Conservation (phyloP, 768 basidiomycete species). For the Amanita phalloides region DNA sequence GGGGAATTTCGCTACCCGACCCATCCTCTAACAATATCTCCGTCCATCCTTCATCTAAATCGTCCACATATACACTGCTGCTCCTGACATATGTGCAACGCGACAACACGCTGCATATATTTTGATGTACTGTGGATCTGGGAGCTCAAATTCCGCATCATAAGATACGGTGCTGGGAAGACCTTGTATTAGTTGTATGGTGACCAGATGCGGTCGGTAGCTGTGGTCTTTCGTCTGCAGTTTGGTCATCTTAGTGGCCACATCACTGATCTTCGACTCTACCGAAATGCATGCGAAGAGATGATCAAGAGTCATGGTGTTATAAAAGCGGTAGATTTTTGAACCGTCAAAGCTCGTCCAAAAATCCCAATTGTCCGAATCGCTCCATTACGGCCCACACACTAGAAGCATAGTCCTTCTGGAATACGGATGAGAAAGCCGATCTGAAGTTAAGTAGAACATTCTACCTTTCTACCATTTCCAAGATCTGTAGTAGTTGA, state of each 20-base stretch:
- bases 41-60: too few species aligned
- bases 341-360: neutral
- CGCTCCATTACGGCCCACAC: neutral
- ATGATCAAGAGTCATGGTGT: neutral
- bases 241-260: neutral
- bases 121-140: neutral
- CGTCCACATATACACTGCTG: neutral
- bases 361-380: neutral
- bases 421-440: neutral
- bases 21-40: too few species aligned
- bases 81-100: neutral
- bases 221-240: neutral
- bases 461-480: neutral
- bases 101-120: neutral
- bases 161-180: neutral
- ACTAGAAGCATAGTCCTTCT: neutral
- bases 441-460: neutral
- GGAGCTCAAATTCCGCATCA: neutral
- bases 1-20: neutral
- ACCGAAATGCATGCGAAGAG: neutral
- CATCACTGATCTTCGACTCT: neutral
- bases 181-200: neutral
- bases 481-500: neutral
- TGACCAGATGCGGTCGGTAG: too few species aligned
- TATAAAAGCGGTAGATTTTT: neutral